Evolutionary conservation across 306 rosid species (phyloP), one percentile per base, ranked within the genome.

Genomic region (Quercus gilva): DNA sequence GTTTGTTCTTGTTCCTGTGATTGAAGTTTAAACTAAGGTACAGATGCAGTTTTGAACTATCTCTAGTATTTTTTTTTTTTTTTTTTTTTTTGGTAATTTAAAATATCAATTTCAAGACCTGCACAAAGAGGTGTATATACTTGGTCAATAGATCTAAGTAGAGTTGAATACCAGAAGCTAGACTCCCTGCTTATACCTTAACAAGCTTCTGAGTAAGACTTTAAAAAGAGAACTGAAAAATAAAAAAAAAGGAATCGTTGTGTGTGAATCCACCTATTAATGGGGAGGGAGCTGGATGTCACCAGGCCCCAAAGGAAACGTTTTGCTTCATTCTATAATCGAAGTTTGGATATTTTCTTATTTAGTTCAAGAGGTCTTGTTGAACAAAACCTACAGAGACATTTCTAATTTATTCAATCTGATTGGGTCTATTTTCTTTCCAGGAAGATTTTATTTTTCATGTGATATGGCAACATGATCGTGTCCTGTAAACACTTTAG

Each of bases 401-500:
- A 12, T 60, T 13, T 23, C 67, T 21, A 26, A 11, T 23, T 61
- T 25, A 2, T 11, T 11, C 14, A 15, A 13, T 0, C 12, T 26
- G 31, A 12, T 11, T 61, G 18, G 35, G 19, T 61, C 26, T 29
- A 61, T 23, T 26, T 60, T 61, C 68, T 58, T 12, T 61, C 68
- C 19, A 1, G 5, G 19, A 26, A 26, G 19, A 7, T 65, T 10
- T 31, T 4, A 12, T 26, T 25, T 26, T 65, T 65, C 71, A 31
- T 8, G 71, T 31, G 45, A 29, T 65, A 14, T 31, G 15, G 25
- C 18, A 31, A 59, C 31, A 14, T 68, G 28, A 19, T 57, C 1
- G 49, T 71, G 57, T 52, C 58, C 58, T 57, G 13, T 43, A 23
- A 15, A 56, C 76, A 80, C 69, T 21, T 68, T 74, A 35, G 79